Base-by-base conservation (phyloP, 768 basidiomycete genomes). In the Termitomyces sp. region DNA sequence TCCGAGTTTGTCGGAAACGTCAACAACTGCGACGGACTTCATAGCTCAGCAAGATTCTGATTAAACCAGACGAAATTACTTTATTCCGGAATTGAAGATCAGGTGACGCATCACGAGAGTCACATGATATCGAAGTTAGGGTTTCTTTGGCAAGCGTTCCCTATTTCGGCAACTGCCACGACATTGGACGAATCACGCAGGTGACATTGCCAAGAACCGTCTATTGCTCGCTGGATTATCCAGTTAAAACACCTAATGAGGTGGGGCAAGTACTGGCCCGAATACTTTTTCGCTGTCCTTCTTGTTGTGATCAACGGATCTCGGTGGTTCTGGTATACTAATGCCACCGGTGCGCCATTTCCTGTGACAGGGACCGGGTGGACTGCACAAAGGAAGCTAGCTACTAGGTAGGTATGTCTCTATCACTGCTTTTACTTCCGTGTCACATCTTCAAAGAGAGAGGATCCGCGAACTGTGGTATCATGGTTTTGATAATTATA, bases 401-500 rank as follows among this genome's bases (percentile, higher is more conserved):
- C 76, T 16, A 76, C 78, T 64, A 81, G 86, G 87, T 86, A 66
- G 57, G 81, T 68, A 57, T 34, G 18, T 42, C 27, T 44, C 4
- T 16, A 22, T 53, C 7, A 24, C 4, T 30, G 13, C n/a, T 24
- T 46, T 15, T 39, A 22, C 9, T 50, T 24, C 46, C 18, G 54
- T 36, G 39, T 58, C 37, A 39, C 34, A 33, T 37, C 16, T 11
- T 48, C 58, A 6, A 63, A 93, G 92, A 47, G 82, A 92, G 64
- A 79, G 78, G 66, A 86, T 85, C 9, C 83, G 88, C 46, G 83
- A 88, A 55, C 74, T 96, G 5, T 97, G 92, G 89, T 88, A 91
- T 67, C 94, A 96, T 76, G 95, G 94, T 0, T 97, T 87, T 67
- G 72, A 91, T 66, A 86, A 84, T 65, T 97, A 97, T 71, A 95